Evolutionary conservation across 805 yeast genomes (phyloP).

Genomic region (Candida silvicultrix): DNA sequence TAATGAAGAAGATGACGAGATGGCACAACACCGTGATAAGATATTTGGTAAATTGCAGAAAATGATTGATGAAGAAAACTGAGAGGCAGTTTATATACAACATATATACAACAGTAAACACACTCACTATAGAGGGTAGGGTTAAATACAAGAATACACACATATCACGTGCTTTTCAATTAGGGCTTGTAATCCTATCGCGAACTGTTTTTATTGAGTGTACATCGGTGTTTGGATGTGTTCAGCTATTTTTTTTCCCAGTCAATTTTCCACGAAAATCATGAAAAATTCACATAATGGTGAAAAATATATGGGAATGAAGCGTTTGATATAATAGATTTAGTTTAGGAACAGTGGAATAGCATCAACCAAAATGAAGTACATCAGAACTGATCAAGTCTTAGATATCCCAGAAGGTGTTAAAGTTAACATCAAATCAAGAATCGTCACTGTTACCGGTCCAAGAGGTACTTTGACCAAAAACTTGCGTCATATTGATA

Average conservation of each 20-base stretch:
- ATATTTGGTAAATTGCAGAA: constrained; percentile 52
- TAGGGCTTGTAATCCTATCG: neutral
- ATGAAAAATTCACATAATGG: neutral
- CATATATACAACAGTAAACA: too few relatives aligned
- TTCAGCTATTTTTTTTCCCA: neutral
- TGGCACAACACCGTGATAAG: constrained; percentile 58
- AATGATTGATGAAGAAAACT: constrained; percentile 39
- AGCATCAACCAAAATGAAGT: constrained; percentile 50
- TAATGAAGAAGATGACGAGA: constrained; percentile 48
- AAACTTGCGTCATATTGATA: constrained; percentile 91
- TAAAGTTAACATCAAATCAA: constrained; percentile 83
- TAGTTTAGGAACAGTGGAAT: neutral
- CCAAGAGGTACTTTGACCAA: constrained; percentile 95
- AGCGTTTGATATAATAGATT: too few relatives aligned
- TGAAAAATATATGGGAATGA: constrained; percentile 2
- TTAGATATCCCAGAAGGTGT: constrained; percentile 91
- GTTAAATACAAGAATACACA: too few relatives aligned
- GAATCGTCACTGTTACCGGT: constrained; percentile 85
- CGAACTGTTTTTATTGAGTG: too few relatives aligned
- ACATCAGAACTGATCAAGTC: constrained; percentile 80
- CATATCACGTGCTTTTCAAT: neutral
- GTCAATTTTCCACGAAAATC: too few relatives aligned
- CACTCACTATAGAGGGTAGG: too few relatives aligned
- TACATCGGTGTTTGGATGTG: constrained; percentile 6
- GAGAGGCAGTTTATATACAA: too few relatives aligned